Evolutionary conservation across 345 rosid genomes (phyloP), one percentile per base, ranked within the genome.

Genomic region (Iberis pinnata): DNA sequence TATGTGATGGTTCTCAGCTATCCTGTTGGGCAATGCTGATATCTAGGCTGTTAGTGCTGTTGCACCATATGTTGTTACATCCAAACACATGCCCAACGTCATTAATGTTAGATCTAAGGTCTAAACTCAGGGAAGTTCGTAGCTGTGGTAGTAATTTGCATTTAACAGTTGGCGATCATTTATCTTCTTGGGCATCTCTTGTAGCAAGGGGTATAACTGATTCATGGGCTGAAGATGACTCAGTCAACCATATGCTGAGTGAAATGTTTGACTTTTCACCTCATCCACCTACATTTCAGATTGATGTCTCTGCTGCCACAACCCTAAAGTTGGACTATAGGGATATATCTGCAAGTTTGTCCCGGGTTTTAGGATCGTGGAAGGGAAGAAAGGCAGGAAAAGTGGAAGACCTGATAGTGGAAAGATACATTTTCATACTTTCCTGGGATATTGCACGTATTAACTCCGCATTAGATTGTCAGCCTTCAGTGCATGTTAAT

Each of bases 1-100:
- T 68, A 49, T 67, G 49, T 67, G 63, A 56, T 52, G 53, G 70
- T 49, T 49, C 45, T 12, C 83, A 81, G 58, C 70, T 92, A 53
- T 83, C 96, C 26, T 77, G 83, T 67, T 92, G 96, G 97, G 90
- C 88, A 20, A 52, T 92, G 64, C 73, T 83, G 50, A 76, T 88
- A 58, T 88, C 98, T 49, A 80, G 98, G 77, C 71, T 92, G 75
- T 71, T 92, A 62, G 65, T 88, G 63, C 71, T 81, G 54, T 76
- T 92, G 68, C 88, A 89, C 27, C 95, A 85, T 70, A 85, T 88
- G 89, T 38, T 85, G 57, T 73, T 78, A 66, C 77, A 83, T 60
- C 81, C 89, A 40, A 65, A 49, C 62, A 49, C 74, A 55, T 83
- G 86, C 60, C 97, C 98, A 56, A 65, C 90, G 56, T 73, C 78